Evolutionary conservation across 768 basidiomycete genomes (phyloP), one percentile per base, ranked within the genome.

Genomic region (Leccinellum luteum): DNA sequence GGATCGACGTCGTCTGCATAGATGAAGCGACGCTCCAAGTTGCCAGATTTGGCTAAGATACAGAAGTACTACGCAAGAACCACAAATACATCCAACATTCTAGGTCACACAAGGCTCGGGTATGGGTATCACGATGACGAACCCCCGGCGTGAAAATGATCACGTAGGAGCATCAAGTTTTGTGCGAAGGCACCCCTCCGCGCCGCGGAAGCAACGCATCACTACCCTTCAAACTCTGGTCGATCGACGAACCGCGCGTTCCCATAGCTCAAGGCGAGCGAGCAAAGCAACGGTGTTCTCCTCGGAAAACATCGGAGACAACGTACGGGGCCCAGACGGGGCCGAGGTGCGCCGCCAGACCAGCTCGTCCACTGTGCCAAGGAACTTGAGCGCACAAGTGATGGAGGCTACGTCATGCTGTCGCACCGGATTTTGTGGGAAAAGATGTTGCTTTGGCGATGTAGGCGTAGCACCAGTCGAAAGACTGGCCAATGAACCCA

Each of bases 231-330:
- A 67, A 38, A 3, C 32, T 30, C 56, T 66, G 8, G 67, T 49
- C 4, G 62, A 44, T 47, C 66, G 54, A n/a, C 70, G 60, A 14
- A 73, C 59, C 14, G 57, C 52, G 15, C 59, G 62, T 41, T 72
- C 72, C 70, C 70, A 73, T 13, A 73, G 52, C 23, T 59, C 60
- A 34, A 72, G 63, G 19, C 72, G 68, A 21, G 66, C 47, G 14
- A 58, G 14, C n/a, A 73, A 60, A 3, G 68, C 57, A 28, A 58
- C 49, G 2, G 35, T 25, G 15, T 73, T 73, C 15, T 63, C 72
- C 43, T 61, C 69, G 1, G 70, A 72, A 54, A 56, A 72, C 1
- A 63, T 35, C 0, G 63, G 63, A 1, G 58, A 49, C 5, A 64
- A 44, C 23, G 56, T 52, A 28, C 58, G 56, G 12, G 58, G 55